Base-by-base conservation (phyloP, 805 yeast species). In the Cyberlindnera petersonii region DNA sequence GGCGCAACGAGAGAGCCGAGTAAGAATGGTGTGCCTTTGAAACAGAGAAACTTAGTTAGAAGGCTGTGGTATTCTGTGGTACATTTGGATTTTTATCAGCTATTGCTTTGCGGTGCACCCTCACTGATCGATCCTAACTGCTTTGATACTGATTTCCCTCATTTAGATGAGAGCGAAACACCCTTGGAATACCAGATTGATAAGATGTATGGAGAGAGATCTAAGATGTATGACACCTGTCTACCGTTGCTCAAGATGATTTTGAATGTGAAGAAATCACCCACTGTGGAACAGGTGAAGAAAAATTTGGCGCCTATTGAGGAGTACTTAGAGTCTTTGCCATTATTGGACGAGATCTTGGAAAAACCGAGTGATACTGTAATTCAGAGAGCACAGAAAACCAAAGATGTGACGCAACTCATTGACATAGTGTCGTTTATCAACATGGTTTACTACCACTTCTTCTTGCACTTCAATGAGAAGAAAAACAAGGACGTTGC, bases 131-230 rank as follows among this genome's bases (percentile, higher is more conserved):
- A 44, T 23, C 24, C 39, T 0, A 37, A 39, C 14, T 47, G 42
- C 19, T 47, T 48, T 34, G 57, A 56, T 28, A 52, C 57, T 1
- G 51, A 52, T 3, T 44, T 49, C 24, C 60, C 60, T 4, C 52
- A 44, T 26, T 17, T 54, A 26, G 52, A 53, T 31, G 52, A 51
- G 20, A 46, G 52, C 24, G 43, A 40, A 7, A 37, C 48, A 16
- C 49, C 48, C 3, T 16, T 37, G n/a, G 59, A 54, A 3, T 44
- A 49, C 32, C 42, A 37, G 7, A 39, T 49, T 16, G 50, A 54
- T 23, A 38, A 45, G 31, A 37, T 40, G 37, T 39, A 52, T 18
- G 15, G 21, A 13, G 49, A 50, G 10, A 33, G 47, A 7, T 36
- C 43, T 1, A 42, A 48, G 32, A 19, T 48, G 6, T 35, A 43